phyloP scores from a whole-genome alignment of 306 rosid genomes.

The Sechiopsis laciniata region DNA sequence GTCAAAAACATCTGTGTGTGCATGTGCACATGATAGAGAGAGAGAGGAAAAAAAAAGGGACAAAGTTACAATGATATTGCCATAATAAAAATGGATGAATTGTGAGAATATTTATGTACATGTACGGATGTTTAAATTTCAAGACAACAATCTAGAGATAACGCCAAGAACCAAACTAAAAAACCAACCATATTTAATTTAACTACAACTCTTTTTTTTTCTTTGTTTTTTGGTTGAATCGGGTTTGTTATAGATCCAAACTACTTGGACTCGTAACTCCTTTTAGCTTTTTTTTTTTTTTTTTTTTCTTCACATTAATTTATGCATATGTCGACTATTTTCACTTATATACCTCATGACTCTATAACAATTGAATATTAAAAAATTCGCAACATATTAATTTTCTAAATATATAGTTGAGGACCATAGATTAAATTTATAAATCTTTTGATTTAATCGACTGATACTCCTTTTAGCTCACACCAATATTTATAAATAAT shows the following conservation, averaged over 20 bases:
- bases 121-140: constrained; percentile 3
- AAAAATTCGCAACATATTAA: too few relatives aligned
- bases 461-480: too few relatives aligned
- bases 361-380: too few relatives aligned
- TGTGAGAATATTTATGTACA: constrained; percentile 13
- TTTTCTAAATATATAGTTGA: too few relatives aligned
- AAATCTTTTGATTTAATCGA: too few relatives aligned
- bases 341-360: too few relatives aligned
- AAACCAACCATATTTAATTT: background rate
- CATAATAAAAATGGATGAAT: constrained; percentile 9
- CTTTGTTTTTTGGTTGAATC: constrained; percentile 3
- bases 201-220: background rate
- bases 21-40: background rate
- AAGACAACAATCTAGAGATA: constrained; percentile 2
- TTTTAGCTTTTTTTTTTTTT: too few relatives aligned
- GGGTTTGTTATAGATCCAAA: background rate
- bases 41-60: background rate
- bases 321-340: too few relatives aligned
- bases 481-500: too few relatives aligned
- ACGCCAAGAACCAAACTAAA: constrained; percentile 9
- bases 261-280: background rate
- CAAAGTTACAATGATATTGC: constrained; percentile 20
- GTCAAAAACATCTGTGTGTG: background rate
- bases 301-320: too few relatives aligned
- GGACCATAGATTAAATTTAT: too few relatives aligned